Evolutionary conservation across 495 filamentous ascomycete genomes (phyloP).

Genomic region (Xylaria palmicola): DNA sequence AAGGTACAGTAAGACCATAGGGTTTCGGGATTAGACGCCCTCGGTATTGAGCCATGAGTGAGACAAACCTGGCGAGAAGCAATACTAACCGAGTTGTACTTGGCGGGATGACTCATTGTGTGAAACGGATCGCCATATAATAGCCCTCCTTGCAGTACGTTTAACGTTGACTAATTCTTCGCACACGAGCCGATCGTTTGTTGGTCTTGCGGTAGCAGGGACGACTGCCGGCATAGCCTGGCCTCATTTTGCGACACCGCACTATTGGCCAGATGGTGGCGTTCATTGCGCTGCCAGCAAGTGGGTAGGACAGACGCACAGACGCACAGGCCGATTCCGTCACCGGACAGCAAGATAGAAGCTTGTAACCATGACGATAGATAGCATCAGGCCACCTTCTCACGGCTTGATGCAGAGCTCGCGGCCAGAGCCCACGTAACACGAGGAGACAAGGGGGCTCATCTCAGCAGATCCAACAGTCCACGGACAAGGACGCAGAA

Average conservation of each 20-base stretch:
- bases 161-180: background rate
- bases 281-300: background rate
- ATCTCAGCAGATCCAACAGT: background rate
- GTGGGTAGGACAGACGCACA: background rate
- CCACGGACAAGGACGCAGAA: background rate
- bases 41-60: background rate
- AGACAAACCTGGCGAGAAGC: conserved; percentile 1
- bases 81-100: background rate
- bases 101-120: conserved; percentile 1
- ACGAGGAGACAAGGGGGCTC: background rate
- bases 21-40: background rate
- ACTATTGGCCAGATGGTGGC: background rate
- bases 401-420: conserved; percentile 13
- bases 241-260: background rate
- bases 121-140: conserved; percentile 9
- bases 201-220: background rate
- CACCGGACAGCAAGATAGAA: conserved; percentile 5
- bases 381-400: background rate
- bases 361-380: background rate
- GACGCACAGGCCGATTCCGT: background rate
- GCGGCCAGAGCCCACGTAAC: conserved; percentile 1
- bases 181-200: background rate
- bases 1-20: background rate
- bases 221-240: background rate
- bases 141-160: conserved; percentile 11